A percentile compares a stretch with the other conserved stretches of the same genome.
Conservation (phyloP, 148 eudicot species). For the Suaeda aralocaspica region DNA sequence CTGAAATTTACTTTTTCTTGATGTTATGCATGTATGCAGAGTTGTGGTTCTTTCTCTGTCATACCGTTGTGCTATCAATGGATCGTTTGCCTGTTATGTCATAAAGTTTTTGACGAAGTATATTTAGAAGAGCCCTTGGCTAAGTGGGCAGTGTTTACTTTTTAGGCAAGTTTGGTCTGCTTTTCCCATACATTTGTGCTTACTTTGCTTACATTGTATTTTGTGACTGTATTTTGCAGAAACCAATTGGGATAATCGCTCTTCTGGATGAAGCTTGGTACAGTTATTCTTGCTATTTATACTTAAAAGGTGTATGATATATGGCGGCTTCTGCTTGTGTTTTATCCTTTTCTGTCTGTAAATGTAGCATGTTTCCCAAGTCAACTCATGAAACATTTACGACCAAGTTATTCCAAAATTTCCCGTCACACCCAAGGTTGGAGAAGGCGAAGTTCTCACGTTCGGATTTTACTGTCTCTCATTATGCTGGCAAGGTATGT, state of each 20-base stretch:
- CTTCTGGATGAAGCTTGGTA: slow-evolving; percentile 99
- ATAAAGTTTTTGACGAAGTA: not conserved
- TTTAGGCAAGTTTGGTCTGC: too few relatives aligned
- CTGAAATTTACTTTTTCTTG: not conserved
- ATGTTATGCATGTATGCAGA: too few relatives aligned
- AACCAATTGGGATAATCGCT: slow-evolving; percentile 91
- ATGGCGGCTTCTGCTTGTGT: not conserved
- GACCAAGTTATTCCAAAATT: slow-evolving; percentile 85
- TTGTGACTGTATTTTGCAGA: slow-evolving; percentile 49
- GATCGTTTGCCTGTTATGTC: not conserved
- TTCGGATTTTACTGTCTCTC: slow-evolving; percentile 84
- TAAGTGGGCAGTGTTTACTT: too few relatives aligned
- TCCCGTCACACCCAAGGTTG: slow-evolving; percentile 68
- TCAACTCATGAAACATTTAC: slow-evolving; percentile 93
- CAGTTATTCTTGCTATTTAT: slow-evolving; percentile 15
- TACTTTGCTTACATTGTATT: slow-evolving; percentile 14
- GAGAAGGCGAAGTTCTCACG: slow-evolving; percentile 90
- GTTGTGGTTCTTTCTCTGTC: not conserved
- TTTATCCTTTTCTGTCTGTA: slow-evolving; percentile 17
- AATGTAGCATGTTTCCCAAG: slow-evolving; percentile 94
- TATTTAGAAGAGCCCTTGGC: not conserved
- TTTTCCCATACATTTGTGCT: not conserved
- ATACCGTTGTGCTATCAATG: not conserved
- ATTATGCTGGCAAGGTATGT: slow-evolving; percentile 96
- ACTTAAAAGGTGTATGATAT: slow-evolving; percentile 27